Evolutionary conservation across 345 rosid species (phyloP).

Genomic region (Eucalyptus sp.): DNA sequence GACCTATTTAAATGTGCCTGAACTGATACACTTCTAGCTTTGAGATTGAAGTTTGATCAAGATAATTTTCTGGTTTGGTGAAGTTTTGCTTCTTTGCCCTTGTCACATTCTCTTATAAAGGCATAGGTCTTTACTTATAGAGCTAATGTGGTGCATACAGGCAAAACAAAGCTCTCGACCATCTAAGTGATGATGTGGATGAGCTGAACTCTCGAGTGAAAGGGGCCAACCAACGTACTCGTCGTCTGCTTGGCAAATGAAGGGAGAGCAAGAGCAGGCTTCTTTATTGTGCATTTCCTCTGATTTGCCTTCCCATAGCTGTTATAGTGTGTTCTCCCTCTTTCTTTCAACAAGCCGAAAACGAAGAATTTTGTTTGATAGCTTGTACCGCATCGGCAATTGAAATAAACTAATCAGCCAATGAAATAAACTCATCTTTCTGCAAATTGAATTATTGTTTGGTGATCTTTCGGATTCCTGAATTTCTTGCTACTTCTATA

Average conservation of each 20-base stretch:
- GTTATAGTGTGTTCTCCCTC: not conserved
- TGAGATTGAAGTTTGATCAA: not conserved
- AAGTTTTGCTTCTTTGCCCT: not conserved
- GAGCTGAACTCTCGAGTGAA: slow-evolving; percentile 68
- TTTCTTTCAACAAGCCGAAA: not conserved
- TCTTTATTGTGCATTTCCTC: not conserved
- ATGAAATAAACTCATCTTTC: not conserved
- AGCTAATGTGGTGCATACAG: slow-evolving; percentile 24
- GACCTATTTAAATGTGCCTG: not conserved
- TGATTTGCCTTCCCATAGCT: not conserved
- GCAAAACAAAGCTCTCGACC: slow-evolving; percentile 86
- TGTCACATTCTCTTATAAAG: not conserved
- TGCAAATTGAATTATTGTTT: not conserved
- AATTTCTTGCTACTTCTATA: not conserved
- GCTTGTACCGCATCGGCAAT: not conserved
- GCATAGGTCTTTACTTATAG: not conserved
- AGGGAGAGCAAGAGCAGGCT: not conserved
- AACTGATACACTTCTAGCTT: not conserved
- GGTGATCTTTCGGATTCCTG: not conserved
- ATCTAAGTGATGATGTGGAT: slow-evolving; percentile 60
- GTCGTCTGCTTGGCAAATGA: slow-evolving; percentile 62
- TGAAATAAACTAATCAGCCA: not conserved
- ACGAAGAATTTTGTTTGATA: not conserved
- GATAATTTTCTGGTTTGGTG: not conserved
- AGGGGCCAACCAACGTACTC: slow-evolving; percentile 87